Base-by-base conservation (phyloP, 2,329 filamentous ascomycete genomes). In the Microsporum audouinii region DNA sequence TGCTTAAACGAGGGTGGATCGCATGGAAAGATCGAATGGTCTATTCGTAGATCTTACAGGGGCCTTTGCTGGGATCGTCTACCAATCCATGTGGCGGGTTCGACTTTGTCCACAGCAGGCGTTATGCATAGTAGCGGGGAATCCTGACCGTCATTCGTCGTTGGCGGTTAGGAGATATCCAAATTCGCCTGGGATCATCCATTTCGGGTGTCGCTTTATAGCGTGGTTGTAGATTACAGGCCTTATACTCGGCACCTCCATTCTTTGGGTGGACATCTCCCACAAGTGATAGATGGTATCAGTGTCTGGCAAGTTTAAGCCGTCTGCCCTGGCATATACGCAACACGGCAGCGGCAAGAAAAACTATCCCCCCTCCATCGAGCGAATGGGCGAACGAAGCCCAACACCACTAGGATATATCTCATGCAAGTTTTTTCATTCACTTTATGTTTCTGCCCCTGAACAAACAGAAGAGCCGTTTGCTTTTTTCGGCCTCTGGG, bases 291-390 rank as follows among this genome's bases (percentile, higher is more conserved):
- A 55, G 31, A 51, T 51, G 45, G 27, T 43, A 51, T 1, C 23
- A 5, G 5, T 23, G n/a, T 4, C 31, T 55, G 33, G 31, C 51
- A 55, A 55, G 51, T n/a, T 43, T 36, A 55, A 55, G 51, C 51
- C 51, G 51, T 55, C 36, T 14, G 51, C 51, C 51, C 51, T 55
- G 51, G 31, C 51, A 55, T 55, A 55, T 12, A 36, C 51, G 51
- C 31, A 55, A 55, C 31, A 55, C 31, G 33, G 51, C 51, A 36
- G 51, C 51, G 51, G 51, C 31, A 55, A 36, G 51, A 55, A 55
- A 55, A 34, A 29, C 10, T 34, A 34, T 55, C 12, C 31, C 17
- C 31, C 5, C 23, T 5, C 43, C 29, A 36, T 6, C 31, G n/a
- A 31, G 31, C 51, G 51, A 55, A 55, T 55, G 51, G 36, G 51